Conservation (phyloP, 2,329 filamentous ascomycete genomes). For the Colletotrichum acutatum region DNA sequence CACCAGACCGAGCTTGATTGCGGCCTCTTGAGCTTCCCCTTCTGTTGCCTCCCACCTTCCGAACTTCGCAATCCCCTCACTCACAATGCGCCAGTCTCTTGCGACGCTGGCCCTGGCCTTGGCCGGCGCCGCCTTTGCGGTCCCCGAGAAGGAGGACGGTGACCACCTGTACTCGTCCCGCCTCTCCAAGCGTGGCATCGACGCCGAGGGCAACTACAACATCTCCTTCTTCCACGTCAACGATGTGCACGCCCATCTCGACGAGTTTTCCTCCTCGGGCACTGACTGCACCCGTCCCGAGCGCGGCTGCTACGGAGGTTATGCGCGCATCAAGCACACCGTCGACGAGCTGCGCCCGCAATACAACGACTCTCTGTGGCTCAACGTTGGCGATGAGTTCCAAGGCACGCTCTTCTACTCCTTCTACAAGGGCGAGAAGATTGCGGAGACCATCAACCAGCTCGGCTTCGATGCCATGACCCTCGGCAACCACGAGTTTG, state of each 20-base stretch:
- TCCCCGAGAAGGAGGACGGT: constrained; percentile 46
- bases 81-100: constrained; percentile 24
- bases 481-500: constrained; percentile 75
- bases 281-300: constrained; percentile 68
- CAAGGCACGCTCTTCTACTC: constrained; percentile 76
- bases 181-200: constrained; percentile 59
- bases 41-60: not conserved
- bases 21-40: not conserved
- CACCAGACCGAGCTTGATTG: not conserved
- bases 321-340: constrained; percentile 71
- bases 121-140: constrained; percentile 43
- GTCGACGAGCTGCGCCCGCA: constrained; percentile 66
- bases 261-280: constrained; percentile 70
- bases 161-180: constrained; percentile 62
- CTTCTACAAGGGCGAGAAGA: constrained; percentile 75
- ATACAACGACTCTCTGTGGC: constrained; percentile 69
- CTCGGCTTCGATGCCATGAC: constrained; percentile 77
- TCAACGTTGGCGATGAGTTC: constrained; percentile 77
- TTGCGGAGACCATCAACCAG: constrained; percentile 73
- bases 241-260: constrained; percentile 75
- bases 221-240: constrained; percentile 77
- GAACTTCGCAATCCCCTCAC: not conserved
- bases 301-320: constrained; percentile 72
- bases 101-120: constrained; percentile 37
- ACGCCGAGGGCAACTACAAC: constrained; percentile 62